Evolutionary conservation across 2,329 filamentous ascomycete species (phyloP), one percentile per base, ranked within the genome.

Genomic region (Cercospora sp.): DNA sequence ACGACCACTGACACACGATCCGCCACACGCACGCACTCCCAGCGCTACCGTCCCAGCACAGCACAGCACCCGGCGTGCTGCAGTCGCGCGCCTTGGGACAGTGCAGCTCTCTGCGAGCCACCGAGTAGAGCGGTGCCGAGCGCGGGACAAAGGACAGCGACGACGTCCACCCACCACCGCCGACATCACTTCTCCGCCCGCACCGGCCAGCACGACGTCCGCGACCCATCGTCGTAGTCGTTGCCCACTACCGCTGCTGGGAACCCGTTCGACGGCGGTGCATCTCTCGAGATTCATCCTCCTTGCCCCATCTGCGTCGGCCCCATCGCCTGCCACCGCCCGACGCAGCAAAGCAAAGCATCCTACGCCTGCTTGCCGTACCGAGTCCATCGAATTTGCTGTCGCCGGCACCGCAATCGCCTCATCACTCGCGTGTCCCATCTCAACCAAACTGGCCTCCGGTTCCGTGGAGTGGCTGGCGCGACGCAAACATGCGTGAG

Each of bases 401-500:
- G 61, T 55, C 62, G 30, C 59, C 12, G 10, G 18, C 48, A 20
- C 26, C 48, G 36, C 48, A 6, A 20, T 57, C 26, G 33, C 57
- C 20, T 26, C 51, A 42, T 60, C 39, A 3, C 10, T 28, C 20
- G 64, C 53, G 51, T 60, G 28, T 28, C 63, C 51, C 61, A 42
- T 57, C 53, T 33, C 58, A 42, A 28, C 23, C 36, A 48, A 48
- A 64, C 58, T 55, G 63, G 30, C 67, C 59, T 20, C 12, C 51
- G 33, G 53, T 7, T 31, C 26, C 51, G 31, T 13, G 61, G 65
- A 66, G 62, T 67, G 63, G 62, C 66, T 67, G 64, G 64, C 63
- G 66, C 67, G 42, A 71, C 73, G 67, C 78, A 87, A 94, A 81
- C 82, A 99, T 99, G 95, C 92, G 95, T 85, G 95, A 99, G 88